phyloP scores from a whole-genome alignment of 2,329 filamentous ascomycete genomes.

The Dactylellina leptospora region DNA sequence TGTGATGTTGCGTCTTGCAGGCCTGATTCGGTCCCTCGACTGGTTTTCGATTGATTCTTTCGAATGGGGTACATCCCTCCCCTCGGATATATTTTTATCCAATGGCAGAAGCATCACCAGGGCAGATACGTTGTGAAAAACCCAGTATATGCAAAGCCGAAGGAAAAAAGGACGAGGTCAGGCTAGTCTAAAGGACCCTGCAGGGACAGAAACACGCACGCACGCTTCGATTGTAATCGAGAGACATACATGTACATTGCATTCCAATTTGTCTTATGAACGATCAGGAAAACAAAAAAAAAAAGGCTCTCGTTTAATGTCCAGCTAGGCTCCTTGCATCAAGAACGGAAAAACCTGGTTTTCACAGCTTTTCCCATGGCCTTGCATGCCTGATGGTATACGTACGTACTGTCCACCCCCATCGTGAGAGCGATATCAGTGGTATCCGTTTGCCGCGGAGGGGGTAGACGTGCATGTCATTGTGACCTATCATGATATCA shows the following conservation, averaged over 20 bases:
- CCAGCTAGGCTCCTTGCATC: constrained; percentile 37
- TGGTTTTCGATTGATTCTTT: constrained; percentile 38
- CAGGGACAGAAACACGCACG: constrained; percentile 23
- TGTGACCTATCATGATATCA: constrained; percentile 43
- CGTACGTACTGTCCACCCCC: too few species aligned
- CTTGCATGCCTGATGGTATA: too few species aligned
- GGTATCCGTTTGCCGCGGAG: constrained; percentile 37
- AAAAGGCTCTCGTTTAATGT: not conserved
- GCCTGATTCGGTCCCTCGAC: constrained; percentile 31
- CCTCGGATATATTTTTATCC: constrained; percentile 11
- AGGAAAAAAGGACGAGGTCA: too few species aligned
- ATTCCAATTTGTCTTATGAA: constrained; percentile 12
- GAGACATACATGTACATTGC: constrained; percentile 21
- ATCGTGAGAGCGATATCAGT: too few species aligned
- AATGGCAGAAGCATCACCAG: constrained; percentile 32
- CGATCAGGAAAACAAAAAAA: not conserved
- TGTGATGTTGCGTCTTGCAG: constrained; percentile 43
- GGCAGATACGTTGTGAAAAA: constrained; percentile 32
- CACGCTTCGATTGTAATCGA: too few species aligned
- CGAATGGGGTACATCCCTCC: constrained; percentile 16
- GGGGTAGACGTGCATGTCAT: constrained; percentile 21
- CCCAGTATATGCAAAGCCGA: too few species aligned
- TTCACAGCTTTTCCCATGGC: too few species aligned
- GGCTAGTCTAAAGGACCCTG: constrained; percentile 20
- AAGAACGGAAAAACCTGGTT: constrained; percentile 39